Conservation (phyloP, 805 yeast genomes). For the Ogataea paradorogensis region DNA sequence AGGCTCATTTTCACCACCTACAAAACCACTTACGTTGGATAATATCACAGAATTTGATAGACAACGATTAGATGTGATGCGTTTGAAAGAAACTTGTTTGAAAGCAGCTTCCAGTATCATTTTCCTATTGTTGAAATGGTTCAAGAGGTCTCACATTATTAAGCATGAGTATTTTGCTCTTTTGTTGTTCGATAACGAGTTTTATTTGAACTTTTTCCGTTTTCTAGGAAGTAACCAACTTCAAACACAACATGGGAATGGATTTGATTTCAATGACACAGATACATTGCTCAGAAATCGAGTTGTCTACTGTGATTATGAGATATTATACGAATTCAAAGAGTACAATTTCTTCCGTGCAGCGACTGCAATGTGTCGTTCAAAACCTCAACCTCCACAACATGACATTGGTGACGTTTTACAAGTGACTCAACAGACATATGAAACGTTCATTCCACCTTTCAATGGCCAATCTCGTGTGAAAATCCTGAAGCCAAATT, state of each 20-base stretch:
- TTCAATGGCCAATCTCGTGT: constrained; percentile 28
- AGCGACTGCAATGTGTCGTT: constrained; percentile 15
- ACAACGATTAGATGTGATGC: constrained; percentile 50
- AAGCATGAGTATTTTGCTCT: constrained; percentile 75
- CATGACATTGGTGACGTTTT: constrained; percentile 18
- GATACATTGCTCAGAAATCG: constrained; percentile 28
- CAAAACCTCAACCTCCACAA: constrained; percentile 9
- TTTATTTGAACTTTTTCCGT: constrained; percentile 37
- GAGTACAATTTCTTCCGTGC: constrained; percentile 29
- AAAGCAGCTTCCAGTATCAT: constrained; percentile 58
- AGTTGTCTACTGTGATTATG: constrained; percentile 33
- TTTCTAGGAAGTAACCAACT: constrained; percentile 31
- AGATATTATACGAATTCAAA: constrained; percentile 22
- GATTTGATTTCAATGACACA: constrained; percentile 28
- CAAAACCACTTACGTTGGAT: constrained; percentile 21
- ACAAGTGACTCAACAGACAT: constrained; percentile 12
- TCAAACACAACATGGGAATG: constrained; percentile 24
- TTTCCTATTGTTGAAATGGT: constrained; percentile 64
- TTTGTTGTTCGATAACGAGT: constrained; percentile 71
- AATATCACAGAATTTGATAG: constrained; percentile 24
- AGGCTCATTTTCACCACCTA: constrained; percentile 2
- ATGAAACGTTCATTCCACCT: constrained; percentile 27
- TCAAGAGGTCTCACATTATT: constrained; percentile 70
- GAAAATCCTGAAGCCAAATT: constrained; percentile 26
- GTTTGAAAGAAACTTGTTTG: constrained; percentile 61